phyloP scores from a whole-genome alignment of 1,284 basidiomycete genomes.

The Violaceomyces palustris region DNA sequence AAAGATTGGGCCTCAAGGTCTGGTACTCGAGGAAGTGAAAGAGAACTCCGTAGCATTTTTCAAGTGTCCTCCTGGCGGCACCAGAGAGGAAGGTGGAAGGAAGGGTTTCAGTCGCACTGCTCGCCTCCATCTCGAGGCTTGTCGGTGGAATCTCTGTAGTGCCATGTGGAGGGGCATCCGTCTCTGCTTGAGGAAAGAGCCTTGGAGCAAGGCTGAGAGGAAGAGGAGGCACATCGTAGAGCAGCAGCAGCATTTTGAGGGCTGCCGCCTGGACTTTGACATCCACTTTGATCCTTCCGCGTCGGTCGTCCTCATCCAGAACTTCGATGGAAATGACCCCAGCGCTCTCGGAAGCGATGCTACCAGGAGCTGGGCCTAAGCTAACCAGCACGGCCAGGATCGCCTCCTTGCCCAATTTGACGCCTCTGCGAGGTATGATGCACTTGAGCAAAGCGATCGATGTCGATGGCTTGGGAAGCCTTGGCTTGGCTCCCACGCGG shows the following conservation, averaged over 20 bases:
- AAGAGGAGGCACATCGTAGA: slow-evolving; percentile 20
- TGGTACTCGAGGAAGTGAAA: slow-evolving; percentile 41
- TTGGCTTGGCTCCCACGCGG: slow-evolving; percentile 5
- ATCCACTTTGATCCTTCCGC: slow-evolving; percentile 17
- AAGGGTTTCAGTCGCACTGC: slow-evolving; percentile 10
- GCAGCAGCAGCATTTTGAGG: slow-evolving; percentile 18
- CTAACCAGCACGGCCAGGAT: slow-evolving; percentile 15
- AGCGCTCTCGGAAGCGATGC: slow-evolving; percentile 9
- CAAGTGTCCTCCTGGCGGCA: slow-evolving; percentile 15
- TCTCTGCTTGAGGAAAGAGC: slow-evolving; percentile 7
- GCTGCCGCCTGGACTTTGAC: slow-evolving; percentile 25
- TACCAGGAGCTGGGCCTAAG: slow-evolving; percentile 17
- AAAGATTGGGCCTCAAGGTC: slow-evolving; percentile 18
- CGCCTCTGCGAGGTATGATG: slow-evolving; percentile 12
- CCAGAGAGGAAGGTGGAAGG: slow-evolving; percentile 25
- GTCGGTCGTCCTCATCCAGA: slow-evolving; percentile 5
- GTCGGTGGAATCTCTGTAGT: no score
- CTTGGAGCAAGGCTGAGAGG: slow-evolving; percentile 14
- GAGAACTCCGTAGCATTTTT: slow-evolving; percentile 26
- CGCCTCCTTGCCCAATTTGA: slow-evolving; percentile 13
- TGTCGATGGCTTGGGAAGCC: slow-evolving; percentile 14
- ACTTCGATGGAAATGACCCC: slow-evolving; percentile 5
- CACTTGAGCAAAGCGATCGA: slow-evolving; percentile 17
- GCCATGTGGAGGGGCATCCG: neutral
- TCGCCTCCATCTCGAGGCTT: slow-evolving; percentile 7